Evolutionary conservation across 2,329 filamentous ascomycete genomes (phyloP), one percentile per base, ranked within the genome.

Genomic region (Cercospora sp.): DNA sequence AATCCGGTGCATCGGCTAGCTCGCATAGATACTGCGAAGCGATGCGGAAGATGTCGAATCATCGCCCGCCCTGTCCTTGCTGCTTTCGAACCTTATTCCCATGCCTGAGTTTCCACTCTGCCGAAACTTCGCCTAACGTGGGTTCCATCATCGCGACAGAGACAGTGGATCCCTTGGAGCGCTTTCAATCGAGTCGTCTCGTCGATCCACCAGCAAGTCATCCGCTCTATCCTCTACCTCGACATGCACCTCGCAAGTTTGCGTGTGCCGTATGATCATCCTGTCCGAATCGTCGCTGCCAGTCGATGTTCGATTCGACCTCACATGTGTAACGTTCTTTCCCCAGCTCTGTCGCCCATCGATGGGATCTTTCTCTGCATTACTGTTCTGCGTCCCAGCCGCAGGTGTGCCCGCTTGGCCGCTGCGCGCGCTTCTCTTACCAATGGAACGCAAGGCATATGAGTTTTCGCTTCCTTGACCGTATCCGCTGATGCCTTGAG

Each of bases 181-280:
- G 20, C 18, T 23, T 53, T 53, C 48, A 13, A 53, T 53, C 48
- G 20, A 23, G 20, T 53, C 48, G 26, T 23, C 48, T 13, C 48
- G 12, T 23, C 48, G 48, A 10, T 8, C 48, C 20, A 26, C 20
- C 6, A 23, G 48, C 12, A 26, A 7, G 9, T 53, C 48, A 13
- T 53, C 48, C 48, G 12, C 48, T 23, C 20, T 23, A 7, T 42
- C 36, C 12, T 45, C 57, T 5, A 18, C 59, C 31, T 73, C 70
- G 8, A 72, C 67, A 48, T 72, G 70, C 3, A 73, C 67, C 51
- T 73, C 71, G 7, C 65, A 68, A 2, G 71, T 73, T 13, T 69
- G 28, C 8, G 72, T 73, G 61, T 74, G 72, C n/a, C 67, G 66
- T 16, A 74, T 73, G 7, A 74, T 72, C 72, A 73, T 72, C 55